These are phyloP conservation scores for Candida smagusa DNA, from an alignment of 1,139 yeast genomes.

Conservation along the genomic window DNA sequence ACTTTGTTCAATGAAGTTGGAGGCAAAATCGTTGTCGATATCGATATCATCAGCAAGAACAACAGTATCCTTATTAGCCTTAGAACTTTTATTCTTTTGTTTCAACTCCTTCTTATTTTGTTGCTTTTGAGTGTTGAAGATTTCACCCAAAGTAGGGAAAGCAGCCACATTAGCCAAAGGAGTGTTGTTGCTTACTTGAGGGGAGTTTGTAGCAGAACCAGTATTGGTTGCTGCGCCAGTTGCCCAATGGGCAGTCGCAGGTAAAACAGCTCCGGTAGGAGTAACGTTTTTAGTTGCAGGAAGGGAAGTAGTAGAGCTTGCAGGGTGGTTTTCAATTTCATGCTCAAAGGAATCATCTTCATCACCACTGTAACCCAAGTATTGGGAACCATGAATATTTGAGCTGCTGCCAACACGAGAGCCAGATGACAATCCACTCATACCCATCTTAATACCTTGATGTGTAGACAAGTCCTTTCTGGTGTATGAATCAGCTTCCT, in stretches of 20 bases:
- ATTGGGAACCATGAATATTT: constrained; percentile 11
- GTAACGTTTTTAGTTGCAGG: constrained; percentile 7
- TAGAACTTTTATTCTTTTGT: constrained; percentile 24
- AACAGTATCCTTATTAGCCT: constrained; percentile 24
- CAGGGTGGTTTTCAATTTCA: constrained; percentile 13
- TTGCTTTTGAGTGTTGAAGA: constrained; percentile 43
- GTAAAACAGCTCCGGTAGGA: constrained; percentile 36
- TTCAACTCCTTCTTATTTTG: constrained; percentile 29
- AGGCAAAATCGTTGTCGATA: constrained; percentile 36
- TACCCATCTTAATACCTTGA: constrained; percentile 63
- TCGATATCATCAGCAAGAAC: constrained; percentile 39
- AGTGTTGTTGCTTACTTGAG: constrained; percentile 33
- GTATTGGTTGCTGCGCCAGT: constrained; percentile 18
- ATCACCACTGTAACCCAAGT: constrained; percentile 16
- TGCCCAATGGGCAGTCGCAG: constrained; percentile 63
- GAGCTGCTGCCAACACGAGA: constrained; percentile 14
- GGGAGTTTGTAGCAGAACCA: constrained; percentile 27
- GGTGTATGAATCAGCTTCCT: constrained; percentile 95
- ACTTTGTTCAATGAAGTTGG: constrained; percentile 36
- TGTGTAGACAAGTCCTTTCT: constrained; percentile 88
- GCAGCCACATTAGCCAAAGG: constrained; percentile 54
- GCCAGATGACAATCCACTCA: constrained; percentile 30
- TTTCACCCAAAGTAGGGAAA: constrained; percentile 72
- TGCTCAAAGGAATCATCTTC: constrained; percentile 17
- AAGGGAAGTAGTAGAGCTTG: constrained; percentile 3